Evolutionary conservation across 2,329 filamentous ascomycete species (phyloP), one percentile per base, ranked within the genome.

Genomic region (Colletotrichum salicis): DNA sequence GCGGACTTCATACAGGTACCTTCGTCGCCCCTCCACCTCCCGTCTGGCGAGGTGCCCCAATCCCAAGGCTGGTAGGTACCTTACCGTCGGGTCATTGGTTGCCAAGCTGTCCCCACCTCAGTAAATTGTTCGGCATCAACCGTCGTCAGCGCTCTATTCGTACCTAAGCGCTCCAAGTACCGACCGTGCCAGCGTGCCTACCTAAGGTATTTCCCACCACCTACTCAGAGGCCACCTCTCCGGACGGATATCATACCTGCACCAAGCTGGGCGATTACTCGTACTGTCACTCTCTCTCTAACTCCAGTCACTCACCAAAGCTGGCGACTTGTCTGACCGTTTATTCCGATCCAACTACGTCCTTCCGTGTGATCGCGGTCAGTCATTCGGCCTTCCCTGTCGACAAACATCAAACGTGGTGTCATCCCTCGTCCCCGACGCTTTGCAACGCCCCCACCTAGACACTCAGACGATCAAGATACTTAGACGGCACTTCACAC

Each of bases 191-290:
- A 27, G 22, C 13, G 27, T 27, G 57, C 35, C n/a, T 31, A 13
- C 37, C 37, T 19, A 37, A 48, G 41, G n/a, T 8, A 19, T 51
- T 61, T 15, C 6, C 56, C 45, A 12, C 51, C 11, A 19, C 19
- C 29, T 59, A 15, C 45, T 33, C 59, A 62, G 48, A 62, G 60
- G 60, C 60, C 60, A 63, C 48, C 31, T 63, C 45, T 54, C 48
- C 60, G 15, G 37, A 41, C 5, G 7, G 2, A 15, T 27, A 63
- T 31, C 55, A 11, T n/a, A 11, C 5, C 22, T 63, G 35, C 48
- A 5, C 52, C 12, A 15, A 29, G 27, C 27, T 3, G 6, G 15
- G 41, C 15, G 41, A 45, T 7, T 19, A 48, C 15, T 48, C 41
- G 41, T 45, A 15, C 19, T 45, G 7, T 19, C 41, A 22, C 41